phyloP scores from a whole-genome alignment of 140 eudicot species.

The Flaveria floridana region DNA sequence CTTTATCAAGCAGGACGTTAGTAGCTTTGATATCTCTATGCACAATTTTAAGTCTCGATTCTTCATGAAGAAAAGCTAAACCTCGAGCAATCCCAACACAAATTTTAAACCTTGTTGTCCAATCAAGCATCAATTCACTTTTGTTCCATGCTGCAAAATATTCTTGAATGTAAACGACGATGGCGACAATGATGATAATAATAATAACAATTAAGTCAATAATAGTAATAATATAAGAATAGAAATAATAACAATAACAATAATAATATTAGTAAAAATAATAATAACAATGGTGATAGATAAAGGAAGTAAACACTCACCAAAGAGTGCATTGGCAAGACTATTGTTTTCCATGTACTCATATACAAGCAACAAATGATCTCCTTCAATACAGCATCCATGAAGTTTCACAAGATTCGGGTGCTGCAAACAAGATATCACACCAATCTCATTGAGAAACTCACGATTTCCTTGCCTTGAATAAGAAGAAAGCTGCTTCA shows the following conservation, averaged over 20 bases:
- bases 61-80: conserved; percentile 75
- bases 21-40: conserved; percentile 85
- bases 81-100: conserved; percentile 74
- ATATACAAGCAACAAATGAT: conserved; percentile 63
- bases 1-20: conserved; percentile 67
- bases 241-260: neutral
- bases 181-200: neutral
- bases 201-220: neutral
- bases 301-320: conserved; percentile 37
- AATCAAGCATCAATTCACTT: conserved; percentile 45
- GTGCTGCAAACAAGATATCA: conserved; percentile 76
- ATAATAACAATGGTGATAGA: neutral
- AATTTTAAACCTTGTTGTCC: conserved; percentile 67
- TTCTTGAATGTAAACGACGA: neutral
- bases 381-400: conserved; percentile 79
- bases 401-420: conserved; percentile 84
- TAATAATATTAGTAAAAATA: neutral
- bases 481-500: conserved; percentile 69
- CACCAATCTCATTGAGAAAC: conserved; percentile 75
- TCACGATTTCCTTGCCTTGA: conserved; percentile 86
- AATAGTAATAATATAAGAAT: neutral
- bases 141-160: conserved; percentile 24
- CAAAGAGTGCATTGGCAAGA: conserved; percentile 66
- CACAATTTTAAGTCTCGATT: conserved; percentile 69
- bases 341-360: conserved; percentile 85